Percentiles rank a stretch among this genome's conserved stretches.
Evolutionary conservation across 2,329 filamentous ascomycete species (phyloP).

Genomic region (Escovopsis sp.): DNA sequence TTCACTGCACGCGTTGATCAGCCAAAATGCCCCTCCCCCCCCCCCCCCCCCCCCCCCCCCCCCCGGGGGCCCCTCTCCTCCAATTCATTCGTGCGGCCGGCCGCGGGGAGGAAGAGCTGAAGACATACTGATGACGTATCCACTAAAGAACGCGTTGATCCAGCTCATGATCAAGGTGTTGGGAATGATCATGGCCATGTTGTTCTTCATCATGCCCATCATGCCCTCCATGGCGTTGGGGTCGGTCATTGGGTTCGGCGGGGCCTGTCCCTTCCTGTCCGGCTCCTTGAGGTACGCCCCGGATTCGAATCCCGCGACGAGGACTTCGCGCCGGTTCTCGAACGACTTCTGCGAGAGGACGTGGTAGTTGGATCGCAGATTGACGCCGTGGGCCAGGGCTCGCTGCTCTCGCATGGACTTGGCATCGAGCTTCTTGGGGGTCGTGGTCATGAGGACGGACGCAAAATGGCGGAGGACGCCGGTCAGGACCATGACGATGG

Average conservation of each 20-base stretch:
- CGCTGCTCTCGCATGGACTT: slow-evolving; percentile 74
- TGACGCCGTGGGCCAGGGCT: slow-evolving; percentile 67
- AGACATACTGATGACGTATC: slow-evolving; percentile 77
- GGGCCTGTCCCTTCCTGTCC: slow-evolving; percentile 69
- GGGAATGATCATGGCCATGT: slow-evolving; percentile 99
- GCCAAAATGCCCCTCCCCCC: no score
- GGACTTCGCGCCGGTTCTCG: slow-evolving; percentile 61
- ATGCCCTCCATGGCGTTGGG: slow-evolving; percentile 97
- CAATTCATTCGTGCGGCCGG: no score
- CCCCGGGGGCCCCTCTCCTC: no score
- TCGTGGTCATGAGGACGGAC: slow-evolving; percentile 71
- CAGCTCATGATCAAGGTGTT: slow-evolving; percentile 99
- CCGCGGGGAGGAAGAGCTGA: no score
- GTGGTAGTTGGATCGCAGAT: slow-evolving; percentile 68
- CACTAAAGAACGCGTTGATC: slow-evolving; percentile 98
- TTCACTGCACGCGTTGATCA: slow-evolving; percentile 48
- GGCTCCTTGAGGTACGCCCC: slow-evolving; percentile 85
- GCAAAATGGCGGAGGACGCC: slow-evolving; percentile 94
- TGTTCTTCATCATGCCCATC: slow-evolving; percentile 99
- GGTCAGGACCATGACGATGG: slow-evolving; percentile 93
- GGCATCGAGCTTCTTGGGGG: slow-evolving; percentile 69
- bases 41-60: no score
- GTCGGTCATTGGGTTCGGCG: slow-evolving; percentile 88
- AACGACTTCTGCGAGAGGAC: slow-evolving; percentile 68
- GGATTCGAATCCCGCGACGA: slow-evolving; percentile 68